A percentile compares a stretch with the other conserved stretches of the same genome.
These are phyloP conservation scores for Daldinia childiae DNA, from an alignment of 495 filamentous ascomycete species.

Conservation along the genomic window DNA sequence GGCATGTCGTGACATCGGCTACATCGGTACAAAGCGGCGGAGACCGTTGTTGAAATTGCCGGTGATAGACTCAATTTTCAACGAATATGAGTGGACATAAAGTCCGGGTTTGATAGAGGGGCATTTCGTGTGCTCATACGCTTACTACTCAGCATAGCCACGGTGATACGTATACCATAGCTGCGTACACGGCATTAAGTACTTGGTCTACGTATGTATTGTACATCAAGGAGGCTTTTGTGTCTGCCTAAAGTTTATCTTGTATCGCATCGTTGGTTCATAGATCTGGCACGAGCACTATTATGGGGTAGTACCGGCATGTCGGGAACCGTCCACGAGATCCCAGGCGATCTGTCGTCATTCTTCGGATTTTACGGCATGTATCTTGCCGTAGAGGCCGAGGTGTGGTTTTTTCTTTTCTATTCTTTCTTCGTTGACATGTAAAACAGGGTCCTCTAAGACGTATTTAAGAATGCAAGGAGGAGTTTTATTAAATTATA, in stretches of 20 bases:
- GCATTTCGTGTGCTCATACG: neutral
- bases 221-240: neutral
- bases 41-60: neutral
- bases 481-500: slow-evolving; percentile 27
- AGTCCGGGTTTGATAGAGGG: neutral
- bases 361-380: slow-evolving; percentile 13
- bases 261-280: slow-evolving; percentile 16
- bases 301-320: slow-evolving; percentile 28
- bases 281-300: slow-evolving; percentile 19
- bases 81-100: neutral
- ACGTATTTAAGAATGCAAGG: slow-evolving; percentile 34
- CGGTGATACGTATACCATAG: neutral
- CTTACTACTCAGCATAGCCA: neutral
- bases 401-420: neutral
- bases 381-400: neutral
- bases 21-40: neutral
- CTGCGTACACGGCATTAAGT: neutral
- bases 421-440: no score
- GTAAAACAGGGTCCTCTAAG: slow-evolving; percentile 11
- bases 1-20: neutral
- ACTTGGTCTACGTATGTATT: neutral
- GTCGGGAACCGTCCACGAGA: slow-evolving; percentile 21
- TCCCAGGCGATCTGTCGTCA: slow-evolving; percentile 6
- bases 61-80: neutral
- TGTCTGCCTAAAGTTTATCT: slow-evolving; percentile 9